phyloP scores from a whole-genome alignment of 495 filamentous ascomycete species.

The Lepidopterella palustris region DNA sequence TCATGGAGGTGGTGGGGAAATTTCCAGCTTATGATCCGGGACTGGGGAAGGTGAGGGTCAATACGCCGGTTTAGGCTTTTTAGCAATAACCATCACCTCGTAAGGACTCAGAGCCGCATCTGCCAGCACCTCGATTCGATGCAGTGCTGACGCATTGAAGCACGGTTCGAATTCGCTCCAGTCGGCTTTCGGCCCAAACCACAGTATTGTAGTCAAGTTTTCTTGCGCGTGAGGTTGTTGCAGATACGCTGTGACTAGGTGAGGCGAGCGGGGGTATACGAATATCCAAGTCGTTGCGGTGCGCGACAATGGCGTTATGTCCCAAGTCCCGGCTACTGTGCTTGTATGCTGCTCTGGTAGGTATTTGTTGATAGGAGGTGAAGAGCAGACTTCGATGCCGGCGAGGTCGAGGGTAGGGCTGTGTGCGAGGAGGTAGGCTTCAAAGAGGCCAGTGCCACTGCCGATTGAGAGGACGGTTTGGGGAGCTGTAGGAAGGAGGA shows the following conservation, averaged over 20 bases:
- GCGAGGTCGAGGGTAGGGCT: constrained; percentile 29
- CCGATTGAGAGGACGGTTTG: constrained; percentile 47
- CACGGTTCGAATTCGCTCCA: constrained; percentile 39
- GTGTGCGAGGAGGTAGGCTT: constrained; percentile 40
- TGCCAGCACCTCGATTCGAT: constrained; percentile 2
- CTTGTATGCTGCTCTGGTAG: constrained; percentile 40
- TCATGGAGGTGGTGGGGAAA: too few species aligned
- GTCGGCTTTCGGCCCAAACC: constrained; percentile 47
- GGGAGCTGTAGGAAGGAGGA: constrained; percentile 40
- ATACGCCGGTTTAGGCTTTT: not conserved
- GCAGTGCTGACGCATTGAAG: not conserved
- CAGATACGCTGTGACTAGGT: constrained; percentile 43
- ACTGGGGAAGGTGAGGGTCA: too few species aligned
- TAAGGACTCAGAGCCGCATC: constrained; percentile 1
- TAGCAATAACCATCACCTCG: constrained; percentile 1
- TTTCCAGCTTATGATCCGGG: too few species aligned
- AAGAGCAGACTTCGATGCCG: constrained; percentile 44
- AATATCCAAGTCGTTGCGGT: constrained; percentile 47
- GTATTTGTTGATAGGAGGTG: constrained; percentile 39
- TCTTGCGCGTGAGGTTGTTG: constrained; percentile 25
- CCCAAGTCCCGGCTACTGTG: constrained; percentile 42
- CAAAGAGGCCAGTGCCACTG: constrained; percentile 49
- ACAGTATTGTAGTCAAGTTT: constrained; percentile 39
- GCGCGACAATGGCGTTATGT: constrained; percentile 33
- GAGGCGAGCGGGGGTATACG: constrained; percentile 49